These are phyloP conservation scores for Paraurostyla sp. DNA, from an alignment of 73 alveolate genomes.

Conservation along the genomic window DNA sequence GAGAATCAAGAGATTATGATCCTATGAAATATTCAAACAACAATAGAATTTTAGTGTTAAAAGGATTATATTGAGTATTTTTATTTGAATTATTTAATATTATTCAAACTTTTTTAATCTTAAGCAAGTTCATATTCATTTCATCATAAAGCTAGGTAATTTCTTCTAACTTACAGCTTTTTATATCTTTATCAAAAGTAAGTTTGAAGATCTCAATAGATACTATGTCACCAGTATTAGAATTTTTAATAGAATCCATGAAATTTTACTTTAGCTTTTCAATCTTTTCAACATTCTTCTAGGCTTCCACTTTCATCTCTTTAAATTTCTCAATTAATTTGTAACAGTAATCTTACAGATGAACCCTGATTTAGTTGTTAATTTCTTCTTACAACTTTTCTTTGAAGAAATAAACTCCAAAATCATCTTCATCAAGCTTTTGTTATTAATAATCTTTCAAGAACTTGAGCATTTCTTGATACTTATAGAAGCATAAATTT, in stretches of 20 bases:
- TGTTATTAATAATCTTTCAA: too few species aligned
- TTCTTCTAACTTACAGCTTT: not conserved
- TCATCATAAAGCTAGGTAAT: not conserved
- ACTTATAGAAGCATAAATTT: too few species aligned
- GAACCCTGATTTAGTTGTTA: not conserved
- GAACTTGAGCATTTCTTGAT: too few species aligned
- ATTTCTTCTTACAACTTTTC: constrained; percentile 19
- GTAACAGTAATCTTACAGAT: not conserved
- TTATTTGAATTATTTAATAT: not conserved
- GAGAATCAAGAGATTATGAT: constrained; percentile 13
- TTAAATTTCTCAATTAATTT: not conserved
- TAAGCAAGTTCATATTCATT: not conserved
- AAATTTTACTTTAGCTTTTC: not conserved
- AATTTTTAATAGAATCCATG: not conserved
- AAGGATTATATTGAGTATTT: constrained; percentile 25
- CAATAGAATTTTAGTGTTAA: not conserved
- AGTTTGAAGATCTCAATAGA: not conserved
- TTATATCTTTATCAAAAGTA: not conserved
- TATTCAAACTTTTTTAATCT: not conserved
- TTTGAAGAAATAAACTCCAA: not conserved
- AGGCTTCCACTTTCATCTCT: not conserved
- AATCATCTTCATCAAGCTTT: too few species aligned
- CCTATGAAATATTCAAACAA: constrained; percentile 28
- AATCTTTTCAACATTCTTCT: not conserved
- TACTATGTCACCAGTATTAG: not conserved